phyloP scores from a whole-genome alignment of 768 basidiomycete genomes.

The Nevesoporus exiguus region DNA sequence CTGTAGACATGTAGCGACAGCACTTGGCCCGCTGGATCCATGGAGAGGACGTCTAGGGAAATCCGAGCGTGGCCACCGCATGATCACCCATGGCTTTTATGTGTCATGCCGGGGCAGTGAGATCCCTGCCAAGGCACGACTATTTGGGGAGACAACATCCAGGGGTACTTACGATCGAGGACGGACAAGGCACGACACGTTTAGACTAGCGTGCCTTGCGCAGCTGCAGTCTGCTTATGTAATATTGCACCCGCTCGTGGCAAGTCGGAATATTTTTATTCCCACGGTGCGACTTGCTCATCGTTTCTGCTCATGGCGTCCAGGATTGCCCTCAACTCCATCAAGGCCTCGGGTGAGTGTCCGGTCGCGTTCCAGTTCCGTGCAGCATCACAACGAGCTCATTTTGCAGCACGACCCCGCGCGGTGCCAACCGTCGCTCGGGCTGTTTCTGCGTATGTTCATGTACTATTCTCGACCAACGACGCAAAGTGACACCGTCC shows the following conservation, averaged over 20 bases:
- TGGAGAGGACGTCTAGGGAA: neutral
- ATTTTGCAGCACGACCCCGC: conserved; percentile 50
- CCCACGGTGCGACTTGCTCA: conserved; percentile 22
- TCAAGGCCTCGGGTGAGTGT: conserved; percentile 56
- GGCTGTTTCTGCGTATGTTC: conserved; percentile 45
- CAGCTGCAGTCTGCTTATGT: conserved; percentile 17
- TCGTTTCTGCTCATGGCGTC: conserved; percentile 51
- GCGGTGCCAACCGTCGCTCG: conserved; percentile 46
- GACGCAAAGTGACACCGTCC: conserved; percentile 6
- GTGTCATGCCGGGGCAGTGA: too few species aligned
- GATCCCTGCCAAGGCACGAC: neutral
- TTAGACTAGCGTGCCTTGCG: too few species aligned
- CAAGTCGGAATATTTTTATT: conserved; percentile 32
- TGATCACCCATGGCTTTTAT: too few species aligned
- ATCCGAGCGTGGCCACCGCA: too few species aligned
- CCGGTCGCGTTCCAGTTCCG: neutral
- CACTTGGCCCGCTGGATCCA: conserved; percentile 1
- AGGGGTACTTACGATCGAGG: neutral
- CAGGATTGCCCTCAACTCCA: conserved; percentile 63
- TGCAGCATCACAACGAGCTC: neutral
- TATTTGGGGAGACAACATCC: neutral
- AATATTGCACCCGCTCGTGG: conserved; percentile 21
- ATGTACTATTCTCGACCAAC: conserved; percentile 2
- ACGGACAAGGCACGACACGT: too few species aligned
- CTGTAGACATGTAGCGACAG: conserved; percentile 27